A percentile compares a stretch with the other conserved stretches of the same genome.
Conservation (phyloP, 2,329 filamentous ascomycete genomes). For the Diplocarpon mali region DNA sequence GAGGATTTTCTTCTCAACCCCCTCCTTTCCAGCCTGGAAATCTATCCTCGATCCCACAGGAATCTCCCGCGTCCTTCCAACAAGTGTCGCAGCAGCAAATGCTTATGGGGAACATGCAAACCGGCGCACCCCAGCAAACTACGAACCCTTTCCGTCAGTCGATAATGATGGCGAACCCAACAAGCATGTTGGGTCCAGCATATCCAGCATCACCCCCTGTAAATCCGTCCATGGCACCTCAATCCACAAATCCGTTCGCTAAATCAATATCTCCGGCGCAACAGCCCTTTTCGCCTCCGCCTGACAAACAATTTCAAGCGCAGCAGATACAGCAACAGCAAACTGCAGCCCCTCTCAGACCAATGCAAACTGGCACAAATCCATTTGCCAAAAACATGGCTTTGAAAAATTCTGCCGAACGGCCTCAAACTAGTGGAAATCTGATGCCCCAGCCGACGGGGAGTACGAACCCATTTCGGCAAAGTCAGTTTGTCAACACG, state of each 20-base stretch:
- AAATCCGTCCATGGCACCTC: constrained; percentile 39
- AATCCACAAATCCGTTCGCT: constrained; percentile 82
- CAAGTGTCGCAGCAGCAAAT: constrained; percentile 19
- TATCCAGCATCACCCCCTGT: constrained; percentile 33
- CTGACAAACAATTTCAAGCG: constrained; percentile 20
- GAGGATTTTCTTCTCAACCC: constrained; percentile 64
- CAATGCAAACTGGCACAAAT: constrained; percentile 59
- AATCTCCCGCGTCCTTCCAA: constrained; percentile 41
- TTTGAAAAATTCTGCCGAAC: constrained; percentile 14
- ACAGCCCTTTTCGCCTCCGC: constrained; percentile 27
- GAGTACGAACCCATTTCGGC: constrained; percentile 88
- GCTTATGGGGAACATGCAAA: constrained; percentile 29
- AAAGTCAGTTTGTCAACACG: constrained; percentile 83
- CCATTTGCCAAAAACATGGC: constrained; percentile 49
- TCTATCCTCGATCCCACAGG: constrained; percentile 47
- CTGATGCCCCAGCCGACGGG: constrained; percentile 71
- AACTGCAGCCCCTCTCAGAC: constrained; percentile 38
- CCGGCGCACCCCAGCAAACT: constrained; percentile 41
- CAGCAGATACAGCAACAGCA: constrained; percentile 32
- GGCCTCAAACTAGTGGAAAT: constrained; percentile 29
- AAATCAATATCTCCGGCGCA: constrained; percentile 39
- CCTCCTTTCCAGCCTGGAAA: constrained; percentile 39
- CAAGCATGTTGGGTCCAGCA: constrained; percentile 34
- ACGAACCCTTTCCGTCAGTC: constrained; percentile 95
- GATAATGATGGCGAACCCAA: constrained; percentile 54